Conservation (phyloP, 331 rosid species). For the Quercus phellos region DNA sequence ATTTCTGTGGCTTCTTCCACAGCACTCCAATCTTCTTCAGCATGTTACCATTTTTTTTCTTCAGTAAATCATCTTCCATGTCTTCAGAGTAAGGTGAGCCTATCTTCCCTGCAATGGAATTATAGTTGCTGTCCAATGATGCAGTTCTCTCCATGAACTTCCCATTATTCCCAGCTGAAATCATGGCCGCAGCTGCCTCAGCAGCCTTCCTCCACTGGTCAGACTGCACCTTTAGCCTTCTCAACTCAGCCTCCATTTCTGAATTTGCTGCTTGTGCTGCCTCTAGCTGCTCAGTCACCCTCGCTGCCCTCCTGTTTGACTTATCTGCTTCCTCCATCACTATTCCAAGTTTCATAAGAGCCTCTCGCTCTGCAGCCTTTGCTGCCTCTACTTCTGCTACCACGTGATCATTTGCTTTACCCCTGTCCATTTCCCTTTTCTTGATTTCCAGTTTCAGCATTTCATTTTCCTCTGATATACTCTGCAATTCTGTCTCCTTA, state of each 20-base stretch:
- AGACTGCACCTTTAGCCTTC: slow-evolving; percentile 11
- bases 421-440: slow-evolving; percentile 32
- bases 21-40: slow-evolving; percentile 91
- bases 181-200: slow-evolving; percentile 91
- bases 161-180: slow-evolving; percentile 74
- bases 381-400: slow-evolving; percentile 52
- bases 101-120: slow-evolving; percentile 35
- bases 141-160: slow-evolving; percentile 67
- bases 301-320: slow-evolving; percentile 54
- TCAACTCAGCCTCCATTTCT: slow-evolving; percentile 12
- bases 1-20: slow-evolving; percentile 95
- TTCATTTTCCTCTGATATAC: slow-evolving; percentile 72
- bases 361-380: slow-evolving; percentile 50
- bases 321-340: slow-evolving; percentile 75
- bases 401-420: slow-evolving; percentile 36
- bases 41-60: slow-evolving; percentile 93
- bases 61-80: slow-evolving; percentile 67
- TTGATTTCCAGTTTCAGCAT: slow-evolving; percentile 52
- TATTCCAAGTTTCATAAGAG: slow-evolving; percentile 58
- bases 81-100: slow-evolving; percentile 59
- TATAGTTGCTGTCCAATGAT: slow-evolving; percentile 67
- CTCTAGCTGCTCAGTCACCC: slow-evolving; percentile 50
- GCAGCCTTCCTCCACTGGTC: slow-evolving; percentile 97
- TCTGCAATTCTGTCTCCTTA: slow-evolving; percentile 81
- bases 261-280: slow-evolving; percentile 37